Evolutionary conservation across 179 eudicot species (phyloP).

Genomic region (Beta macrorhiza): DNA sequence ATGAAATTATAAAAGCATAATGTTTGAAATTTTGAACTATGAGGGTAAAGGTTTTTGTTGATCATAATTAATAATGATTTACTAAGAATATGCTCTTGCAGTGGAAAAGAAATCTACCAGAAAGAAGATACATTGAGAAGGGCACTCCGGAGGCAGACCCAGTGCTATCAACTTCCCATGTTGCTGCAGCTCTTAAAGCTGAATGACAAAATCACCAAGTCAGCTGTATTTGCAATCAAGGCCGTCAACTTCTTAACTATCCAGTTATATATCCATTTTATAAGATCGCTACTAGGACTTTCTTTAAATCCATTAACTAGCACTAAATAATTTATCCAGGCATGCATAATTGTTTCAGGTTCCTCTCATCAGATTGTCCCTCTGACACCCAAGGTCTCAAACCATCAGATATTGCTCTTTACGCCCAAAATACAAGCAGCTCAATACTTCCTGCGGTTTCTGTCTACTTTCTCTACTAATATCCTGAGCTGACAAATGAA

Average conservation of each 20-base stretch:
- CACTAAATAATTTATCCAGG: background rate
- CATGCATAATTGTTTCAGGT: background rate
- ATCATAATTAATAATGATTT: conserved; percentile 2
- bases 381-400: background rate
- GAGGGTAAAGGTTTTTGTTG: background rate
- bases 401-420: background rate
- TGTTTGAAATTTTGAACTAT: background rate
- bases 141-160: conserved; percentile 70
- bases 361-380: background rate
- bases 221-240: conserved; percentile 13
- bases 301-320: conserved; percentile 1
- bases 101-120: conserved; percentile 44
- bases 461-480: background rate
- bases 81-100: background rate
- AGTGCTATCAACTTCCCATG: conserved; percentile 93
- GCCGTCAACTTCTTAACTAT: conserved; percentile 11
- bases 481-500: background rate
- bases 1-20: background rate
- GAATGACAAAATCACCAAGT: conserved; percentile 24
- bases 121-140: conserved; percentile 84
- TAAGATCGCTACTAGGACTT: background rate
- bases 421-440: background rate
- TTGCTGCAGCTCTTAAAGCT: conserved; percentile 77
- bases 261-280: background rate
- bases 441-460: background rate